Conservation (phyloP, 1,284 basidiomycete genomes). For the Malassezia sp. region DNA sequence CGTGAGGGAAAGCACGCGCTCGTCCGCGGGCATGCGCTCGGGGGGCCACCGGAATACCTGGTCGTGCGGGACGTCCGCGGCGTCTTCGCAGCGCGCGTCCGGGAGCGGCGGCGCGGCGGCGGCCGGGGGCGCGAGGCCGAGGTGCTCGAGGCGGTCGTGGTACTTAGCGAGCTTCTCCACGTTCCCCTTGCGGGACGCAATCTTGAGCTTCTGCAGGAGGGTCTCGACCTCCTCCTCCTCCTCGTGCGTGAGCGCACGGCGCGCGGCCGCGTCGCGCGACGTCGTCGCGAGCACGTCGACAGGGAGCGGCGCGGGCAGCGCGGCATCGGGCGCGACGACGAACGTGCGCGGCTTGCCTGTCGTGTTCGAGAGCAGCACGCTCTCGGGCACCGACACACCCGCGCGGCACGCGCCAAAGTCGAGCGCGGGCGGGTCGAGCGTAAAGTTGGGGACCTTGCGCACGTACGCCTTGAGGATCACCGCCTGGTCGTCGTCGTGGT, state of each 20-base stretch:
- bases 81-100: neutral
- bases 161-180: conserved; percentile 51
- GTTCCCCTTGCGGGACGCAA: conserved; percentile 50
- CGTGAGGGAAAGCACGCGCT: conserved; percentile 23
- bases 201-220: conserved; percentile 52
- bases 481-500: conserved; percentile 49
- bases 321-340: conserved; percentile 44
- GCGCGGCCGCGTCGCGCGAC: conserved; percentile 40
- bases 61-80: conserved; percentile 4
- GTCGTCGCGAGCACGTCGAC: conserved; percentile 23
- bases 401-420: conserved; percentile 45
- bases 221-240: conserved; percentile 52
- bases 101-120: neutral
- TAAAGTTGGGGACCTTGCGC: conserved; percentile 49
- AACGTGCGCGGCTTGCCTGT: conserved; percentile 49
- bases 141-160: conserved; percentile 48
- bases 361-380: conserved; percentile 49
- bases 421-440: conserved; percentile 46
- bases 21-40: conserved; percentile 21
- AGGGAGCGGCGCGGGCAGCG: conserved; percentile 3
- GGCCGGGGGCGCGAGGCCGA: conserved; percentile 46
- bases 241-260: conserved; percentile 48
- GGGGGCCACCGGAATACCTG: conserved; percentile 11
- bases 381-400: conserved; percentile 32
- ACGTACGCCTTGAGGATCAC: conserved; percentile 51